Conservation (phyloP, 495 filamentous ascomycete genomes). For the Immersiella caudata region DNA sequence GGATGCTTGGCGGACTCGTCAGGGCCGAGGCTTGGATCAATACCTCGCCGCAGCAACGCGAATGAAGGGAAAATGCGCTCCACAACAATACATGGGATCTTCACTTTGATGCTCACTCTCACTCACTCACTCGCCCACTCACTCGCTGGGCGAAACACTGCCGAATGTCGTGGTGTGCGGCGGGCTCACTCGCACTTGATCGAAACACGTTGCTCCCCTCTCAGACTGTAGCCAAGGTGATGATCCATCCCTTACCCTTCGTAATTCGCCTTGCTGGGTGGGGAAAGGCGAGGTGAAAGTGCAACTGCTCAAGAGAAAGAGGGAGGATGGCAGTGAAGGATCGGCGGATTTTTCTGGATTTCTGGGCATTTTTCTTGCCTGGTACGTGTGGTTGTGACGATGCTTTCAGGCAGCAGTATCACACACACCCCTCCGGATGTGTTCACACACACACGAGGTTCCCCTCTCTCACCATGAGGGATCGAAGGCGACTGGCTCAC, state of each 20-base stretch:
- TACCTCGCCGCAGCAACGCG: not conserved
- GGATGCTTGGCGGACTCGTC: not conserved
- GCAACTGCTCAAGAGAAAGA: too few relatives aligned
- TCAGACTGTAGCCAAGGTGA: not conserved
- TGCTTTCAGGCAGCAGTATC: not conserved
- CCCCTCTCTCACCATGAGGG: not conserved
- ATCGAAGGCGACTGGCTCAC: not conserved
- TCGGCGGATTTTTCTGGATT: not conserved
- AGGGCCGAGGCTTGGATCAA: not conserved
- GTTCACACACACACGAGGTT: not conserved
- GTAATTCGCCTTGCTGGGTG: not conserved
- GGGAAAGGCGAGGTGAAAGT: too few relatives aligned
- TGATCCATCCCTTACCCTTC: not conserved
- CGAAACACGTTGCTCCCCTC: not conserved
- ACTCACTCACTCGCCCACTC: not conserved
- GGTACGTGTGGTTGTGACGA: not conserved
- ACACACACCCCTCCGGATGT: not conserved
- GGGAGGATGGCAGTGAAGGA: not conserved
- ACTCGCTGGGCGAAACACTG: not conserved
- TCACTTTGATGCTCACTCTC: not conserved
- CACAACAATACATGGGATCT: not conserved
- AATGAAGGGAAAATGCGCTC: not conserved
- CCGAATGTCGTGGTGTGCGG: not conserved
- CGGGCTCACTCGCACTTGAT: not conserved
- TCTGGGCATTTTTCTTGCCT: not conserved